Percentiles rank a stretch among this genome's conserved stretches.
Conservation (phyloP, 257 asterid genomes). For the Lantana camara region DNA sequence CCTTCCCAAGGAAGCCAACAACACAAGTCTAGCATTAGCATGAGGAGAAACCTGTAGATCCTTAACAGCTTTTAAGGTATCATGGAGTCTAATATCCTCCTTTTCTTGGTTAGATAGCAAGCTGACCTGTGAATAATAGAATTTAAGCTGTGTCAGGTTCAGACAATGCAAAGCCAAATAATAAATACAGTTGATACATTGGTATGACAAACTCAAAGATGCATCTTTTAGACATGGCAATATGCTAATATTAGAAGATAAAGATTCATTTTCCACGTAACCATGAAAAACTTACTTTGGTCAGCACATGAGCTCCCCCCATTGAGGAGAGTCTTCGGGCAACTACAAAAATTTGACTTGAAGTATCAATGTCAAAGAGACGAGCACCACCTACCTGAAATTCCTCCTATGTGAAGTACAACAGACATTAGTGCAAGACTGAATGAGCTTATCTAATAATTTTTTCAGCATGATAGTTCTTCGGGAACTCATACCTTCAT, state of each 20-base stretch:
- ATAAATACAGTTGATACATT: constrained; percentile 5
- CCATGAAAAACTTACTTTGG: constrained; percentile 62
- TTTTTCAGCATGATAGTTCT: constrained; percentile 16
- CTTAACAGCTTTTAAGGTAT: constrained; percentile 62
- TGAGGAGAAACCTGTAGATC: constrained; percentile 82
- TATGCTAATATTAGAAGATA: too few species aligned
- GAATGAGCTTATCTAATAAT: neutral
- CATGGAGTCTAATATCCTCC: constrained; percentile 74
- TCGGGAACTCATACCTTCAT: constrained; percentile 57
- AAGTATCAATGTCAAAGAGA: constrained; percentile 72
- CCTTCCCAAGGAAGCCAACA: constrained; percentile 88
- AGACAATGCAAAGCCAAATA: too few species aligned
- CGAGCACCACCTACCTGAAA: constrained; percentile 80
- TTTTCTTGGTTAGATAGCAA: constrained; percentile 53
- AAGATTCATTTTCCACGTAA: constrained; percentile 24
- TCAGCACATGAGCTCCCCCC: constrained; percentile 70
- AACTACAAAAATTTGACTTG: constrained; percentile 50
- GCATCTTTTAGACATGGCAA: neutral
- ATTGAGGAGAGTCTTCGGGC: constrained; percentile 72
- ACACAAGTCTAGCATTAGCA: constrained; percentile 59
- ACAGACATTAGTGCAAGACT: constrained; percentile 6
- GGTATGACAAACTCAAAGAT: constrained; percentile 11
- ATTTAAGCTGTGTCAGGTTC: constrained; percentile 16
- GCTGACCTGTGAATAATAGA: constrained; percentile 59
- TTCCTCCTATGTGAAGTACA: constrained; percentile 50